phyloP scores from a whole-genome alignment of 805 yeast species.

The Starmerella floris region DNA sequence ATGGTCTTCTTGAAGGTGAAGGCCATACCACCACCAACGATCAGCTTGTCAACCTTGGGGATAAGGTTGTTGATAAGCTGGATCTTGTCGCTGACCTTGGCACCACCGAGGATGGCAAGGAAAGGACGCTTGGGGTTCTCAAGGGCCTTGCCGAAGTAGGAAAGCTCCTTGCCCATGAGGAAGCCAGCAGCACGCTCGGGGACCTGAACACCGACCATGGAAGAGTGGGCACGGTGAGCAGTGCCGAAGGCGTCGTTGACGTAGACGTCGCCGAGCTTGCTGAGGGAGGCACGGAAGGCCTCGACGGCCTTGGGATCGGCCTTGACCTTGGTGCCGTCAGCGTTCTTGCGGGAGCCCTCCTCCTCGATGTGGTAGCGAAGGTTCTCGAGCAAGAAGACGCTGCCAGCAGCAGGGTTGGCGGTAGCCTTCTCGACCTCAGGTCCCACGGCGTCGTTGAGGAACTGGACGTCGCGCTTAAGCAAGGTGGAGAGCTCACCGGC shows the following conservation, averaged over 20 bases:
- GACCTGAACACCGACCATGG: conserved; percentile 94
- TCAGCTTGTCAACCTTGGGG: conserved; percentile 87
- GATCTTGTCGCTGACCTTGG: conserved; percentile 97
- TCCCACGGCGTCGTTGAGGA: conserved; percentile 89
- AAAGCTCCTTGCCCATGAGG: conserved; percentile 94
- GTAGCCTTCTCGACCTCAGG: conserved; percentile 72
- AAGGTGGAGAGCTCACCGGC: conserved; percentile 75
- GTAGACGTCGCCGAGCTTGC: conserved; percentile 91
- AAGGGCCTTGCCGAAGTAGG: conserved; percentile 94
- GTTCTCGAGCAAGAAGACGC: conserved; percentile 86
- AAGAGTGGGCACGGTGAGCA: conserved; percentile 99
- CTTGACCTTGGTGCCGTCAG: conserved; percentile 86
- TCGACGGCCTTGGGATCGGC: conserved; percentile 68
- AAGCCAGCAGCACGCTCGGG: conserved; percentile 98
- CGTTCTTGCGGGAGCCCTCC: conserved; percentile 79
- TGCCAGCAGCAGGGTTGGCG: conserved; percentile 59
- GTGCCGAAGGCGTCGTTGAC: conserved; percentile 97
- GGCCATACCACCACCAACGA: conserved; percentile 99
- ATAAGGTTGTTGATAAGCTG: conserved; percentile 87
- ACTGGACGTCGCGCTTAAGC: conserved; percentile 59
- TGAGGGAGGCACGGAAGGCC: conserved; percentile 78
- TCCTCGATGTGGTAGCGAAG: conserved; percentile 93
- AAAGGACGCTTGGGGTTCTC: conserved; percentile 98
- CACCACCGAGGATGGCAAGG: conserved; percentile 98
- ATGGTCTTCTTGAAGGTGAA: conserved; percentile 95